Evolutionary conservation across 1,139 yeast genomes (phyloP).

Genomic region (Yamadazyma dushanensis): DNA sequence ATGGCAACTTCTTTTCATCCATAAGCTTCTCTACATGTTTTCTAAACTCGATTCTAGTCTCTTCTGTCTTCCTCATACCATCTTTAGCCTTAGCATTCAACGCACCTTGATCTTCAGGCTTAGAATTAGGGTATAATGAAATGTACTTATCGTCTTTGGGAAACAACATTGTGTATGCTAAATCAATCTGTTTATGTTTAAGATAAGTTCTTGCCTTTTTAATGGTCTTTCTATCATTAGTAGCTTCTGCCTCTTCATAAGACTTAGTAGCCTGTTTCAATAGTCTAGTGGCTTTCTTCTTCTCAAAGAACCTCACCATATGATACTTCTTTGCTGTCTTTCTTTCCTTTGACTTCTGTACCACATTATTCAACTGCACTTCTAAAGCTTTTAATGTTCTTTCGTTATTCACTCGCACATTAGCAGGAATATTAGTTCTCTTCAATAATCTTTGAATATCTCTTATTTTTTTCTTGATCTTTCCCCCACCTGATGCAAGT

Average conservation of each 20-base stretch:
- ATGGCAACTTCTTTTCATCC: constrained; percentile 53
- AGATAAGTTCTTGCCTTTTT: constrained; percentile 54
- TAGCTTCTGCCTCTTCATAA: constrained; percentile 37
- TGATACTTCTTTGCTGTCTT: constrained; percentile 79
- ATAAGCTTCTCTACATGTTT: constrained; percentile 52
- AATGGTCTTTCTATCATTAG: constrained; percentile 51
- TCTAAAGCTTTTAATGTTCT: constrained; percentile 77
- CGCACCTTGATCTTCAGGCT: constrained; percentile 27
- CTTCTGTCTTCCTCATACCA: constrained; percentile 50
- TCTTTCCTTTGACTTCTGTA: constrained; percentile 50
- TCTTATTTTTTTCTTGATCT: constrained; percentile 81
- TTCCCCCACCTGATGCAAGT: constrained; percentile 44
- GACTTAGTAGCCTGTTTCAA: constrained; percentile 64
- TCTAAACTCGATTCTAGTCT: constrained; percentile 48
- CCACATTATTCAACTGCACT: constrained; percentile 61
- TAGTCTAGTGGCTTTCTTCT: constrained; percentile 78
- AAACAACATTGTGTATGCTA: constrained; percentile 74
- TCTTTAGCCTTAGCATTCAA: constrained; percentile 41
- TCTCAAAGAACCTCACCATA: constrained; percentile 91
- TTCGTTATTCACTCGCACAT: constrained; percentile 77
- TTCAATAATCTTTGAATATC: constrained; percentile 74
- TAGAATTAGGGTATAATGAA: constrained; percentile 62
- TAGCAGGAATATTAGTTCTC: constrained; percentile 68
- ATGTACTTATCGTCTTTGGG: constrained; percentile 83
- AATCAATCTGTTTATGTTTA: constrained; percentile 63